Base-by-base conservation (phyloP, 73 alveolate species). In the Durusdinium trenchii region DNA sequence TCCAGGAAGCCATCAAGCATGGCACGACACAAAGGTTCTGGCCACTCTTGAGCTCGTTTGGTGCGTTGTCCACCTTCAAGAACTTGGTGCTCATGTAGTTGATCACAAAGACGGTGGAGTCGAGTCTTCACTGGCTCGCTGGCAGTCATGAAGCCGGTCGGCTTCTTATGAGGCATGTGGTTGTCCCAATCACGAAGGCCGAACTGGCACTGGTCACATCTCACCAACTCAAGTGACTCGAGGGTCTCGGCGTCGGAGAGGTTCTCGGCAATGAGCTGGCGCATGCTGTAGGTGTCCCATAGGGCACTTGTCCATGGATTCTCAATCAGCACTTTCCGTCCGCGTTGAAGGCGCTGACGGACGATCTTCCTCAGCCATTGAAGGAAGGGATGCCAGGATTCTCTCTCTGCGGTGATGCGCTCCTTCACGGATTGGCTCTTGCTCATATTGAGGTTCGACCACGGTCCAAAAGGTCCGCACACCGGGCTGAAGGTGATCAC, bases 141-240 rank as follows among this genome's bases (percentile, higher is more conserved):
- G 23, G 94, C 94, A 23, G 91, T 81, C 47, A 81, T 18, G 32
- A 81, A 47, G 12, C 91, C 91, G 46, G 91, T 81, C 0, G 91
- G 71, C 67, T 81, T 81, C 69, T 10, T 4, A 67, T 35, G 91
- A 12, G 67, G 91, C 0, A 46, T 42, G 6, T 67, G 69, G 46
- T 45, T 81, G 32, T 6, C 45, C 1, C 32, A 35, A 48, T 81
- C 91, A 9, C 43, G 30, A 81, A 81, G 91, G 43, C 91, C 91
- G 32, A 81, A 48, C 6, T 26, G 32, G 46, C 91, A 48, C 45
- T 81, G 91, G 45, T 81, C 91, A 1, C 61, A 43, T 0, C 67
- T 46, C 5, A 81, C 91, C 0, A 45, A 16, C 30, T 81, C 91
- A 3, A 81, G 23, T 0, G 67, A 46, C 45, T 81, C 91, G 0